These are phyloP conservation scores for Dipteronia sinensis DNA, from an alignment of 345 rosid genomes.

Conservation along the genomic window DNA sequence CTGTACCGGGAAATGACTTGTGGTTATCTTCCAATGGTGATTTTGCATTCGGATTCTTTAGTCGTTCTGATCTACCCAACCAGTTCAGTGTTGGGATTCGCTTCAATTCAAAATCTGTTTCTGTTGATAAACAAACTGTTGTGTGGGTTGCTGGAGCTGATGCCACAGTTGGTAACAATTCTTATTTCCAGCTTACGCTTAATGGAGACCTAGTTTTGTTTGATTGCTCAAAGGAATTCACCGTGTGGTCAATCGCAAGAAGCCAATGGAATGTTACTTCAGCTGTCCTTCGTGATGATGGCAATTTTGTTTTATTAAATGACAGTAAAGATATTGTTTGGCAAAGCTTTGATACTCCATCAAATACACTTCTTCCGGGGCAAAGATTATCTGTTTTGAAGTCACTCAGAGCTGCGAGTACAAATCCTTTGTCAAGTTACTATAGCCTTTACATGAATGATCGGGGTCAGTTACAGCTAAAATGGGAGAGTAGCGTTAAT, in stretches of 20 bases:
- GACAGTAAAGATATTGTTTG: constrained; percentile 48
- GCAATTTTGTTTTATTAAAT: constrained; percentile 65
- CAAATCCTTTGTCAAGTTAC: constrained; percentile 61
- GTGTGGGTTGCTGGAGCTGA: constrained; percentile 85
- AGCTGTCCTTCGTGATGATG: constrained; percentile 64
- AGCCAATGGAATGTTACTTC: constrained; percentile 55
- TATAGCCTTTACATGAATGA: constrained; percentile 64
- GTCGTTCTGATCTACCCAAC: constrained; percentile 47
- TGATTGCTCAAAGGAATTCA: constrained; percentile 44
- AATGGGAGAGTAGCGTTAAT: constrained; percentile 64
- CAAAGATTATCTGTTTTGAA: constrained; percentile 49
- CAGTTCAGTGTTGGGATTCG: constrained; percentile 75
- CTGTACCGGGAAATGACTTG: constrained; percentile 43
- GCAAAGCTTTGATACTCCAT: constrained; percentile 78
- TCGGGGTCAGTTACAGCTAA: constrained; percentile 57
- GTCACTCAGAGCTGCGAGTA: constrained; percentile 65
- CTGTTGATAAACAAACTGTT: constrained; percentile 44
- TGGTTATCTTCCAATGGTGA: constrained; percentile 75
- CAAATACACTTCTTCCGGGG: constrained; percentile 72
- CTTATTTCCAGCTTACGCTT: constrained; percentile 64
- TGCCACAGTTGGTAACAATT: constrained; percentile 49
- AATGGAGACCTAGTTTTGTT: constrained; percentile 68
- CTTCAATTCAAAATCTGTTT: constrained; percentile 60
- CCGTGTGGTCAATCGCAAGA: constrained; percentile 63
- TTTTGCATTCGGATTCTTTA: constrained; percentile 72